phyloP scores from a whole-genome alignment of 2,329 filamentous ascomycete species.

The Cladophialophora immunda region DNA sequence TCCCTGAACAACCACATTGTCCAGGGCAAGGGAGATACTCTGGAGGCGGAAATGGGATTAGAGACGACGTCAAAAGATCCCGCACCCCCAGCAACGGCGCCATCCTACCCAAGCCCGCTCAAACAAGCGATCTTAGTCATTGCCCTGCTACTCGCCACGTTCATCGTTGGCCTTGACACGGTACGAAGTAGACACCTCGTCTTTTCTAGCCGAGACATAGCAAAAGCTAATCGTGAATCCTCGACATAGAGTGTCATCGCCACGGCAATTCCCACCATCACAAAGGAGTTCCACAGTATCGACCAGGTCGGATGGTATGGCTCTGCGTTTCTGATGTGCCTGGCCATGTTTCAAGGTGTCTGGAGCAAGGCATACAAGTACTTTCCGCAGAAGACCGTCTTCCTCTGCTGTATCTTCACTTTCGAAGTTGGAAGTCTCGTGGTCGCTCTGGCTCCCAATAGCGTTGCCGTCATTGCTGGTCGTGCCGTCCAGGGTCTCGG shows the following conservation, averaged over 20 bases:
- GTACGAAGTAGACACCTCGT: neutral
- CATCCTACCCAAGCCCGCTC: constrained; percentile 15
- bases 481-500: constrained; percentile 64
- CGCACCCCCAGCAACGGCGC: neutral
- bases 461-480: constrained; percentile 53
- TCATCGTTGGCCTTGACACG: constrained; percentile 35
- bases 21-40: neutral
- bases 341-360: constrained; percentile 42
- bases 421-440: constrained; percentile 54
- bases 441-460: constrained; percentile 47
- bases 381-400: constrained; percentile 44
- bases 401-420: constrained; percentile 47
- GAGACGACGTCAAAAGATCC: neutral
- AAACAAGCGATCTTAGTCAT: constrained; percentile 30
- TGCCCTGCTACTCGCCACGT: constrained; percentile 28
- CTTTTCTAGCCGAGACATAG: neutral
- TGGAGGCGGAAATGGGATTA: neutral
- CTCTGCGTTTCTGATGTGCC: constrained; percentile 46
- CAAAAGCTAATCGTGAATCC: neutral
- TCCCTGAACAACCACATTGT: neutral
- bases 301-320: constrained; percentile 48
- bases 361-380: constrained; percentile 45
- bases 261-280: constrained; percentile 47
- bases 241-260: constrained; percentile 43
- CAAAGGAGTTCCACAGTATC: constrained; percentile 45